Base-by-base conservation (phyloP, 2,329 filamentous ascomycete species). In the Sclerotinia sclerotiorum region DNA sequence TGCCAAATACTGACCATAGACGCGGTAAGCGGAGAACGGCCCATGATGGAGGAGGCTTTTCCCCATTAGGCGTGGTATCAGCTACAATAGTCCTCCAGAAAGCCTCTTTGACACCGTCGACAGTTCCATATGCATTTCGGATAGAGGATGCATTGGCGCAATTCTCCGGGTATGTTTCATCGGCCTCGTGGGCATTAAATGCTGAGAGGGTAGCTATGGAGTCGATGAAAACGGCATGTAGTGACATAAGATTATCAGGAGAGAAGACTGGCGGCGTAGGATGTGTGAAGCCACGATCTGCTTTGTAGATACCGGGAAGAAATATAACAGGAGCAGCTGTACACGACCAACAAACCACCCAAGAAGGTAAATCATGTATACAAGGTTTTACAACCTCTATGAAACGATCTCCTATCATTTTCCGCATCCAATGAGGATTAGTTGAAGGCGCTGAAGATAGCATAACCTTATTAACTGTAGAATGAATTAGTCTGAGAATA, bases 261-360 rank as follows among this genome's bases (percentile, higher is more conserved):
- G 39, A n/a, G 8, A 60, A 60, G 3, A 15, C 11, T 39, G 64
- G 51, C 4, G 21, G 39, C 27, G 42, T 39, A 21, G 29, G 44
- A n/a, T 58, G n/a, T 29, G 42, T 39, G 24, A 67, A 44, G 11
- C 35, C 56, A 39, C 19, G 46, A 67, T 62, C 55, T 42, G 56
- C 65, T 39, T 29, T n/a, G 32, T 67, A 62, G 5, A 4, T 15
- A 19, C 56, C 56, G 2, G 56, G 56, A 5, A 67, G 65, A 35
- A 67, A 67, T 13, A 54, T 24, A 10, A 46, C 15, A 7, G 65
- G 65, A 21, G 65, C 65, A 17, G 35, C 10, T 8, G 21, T 32
- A 32, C 65, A 67, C 24, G 56, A 62, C 56, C 65, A 67, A 39
- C 65, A 62, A 46, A 67, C 65, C 2, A 67, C 56, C 65, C 65